phyloP scores from a whole-genome alignment of 371 early-diverging fungal species.

The Mortierella polycephala region DNA sequence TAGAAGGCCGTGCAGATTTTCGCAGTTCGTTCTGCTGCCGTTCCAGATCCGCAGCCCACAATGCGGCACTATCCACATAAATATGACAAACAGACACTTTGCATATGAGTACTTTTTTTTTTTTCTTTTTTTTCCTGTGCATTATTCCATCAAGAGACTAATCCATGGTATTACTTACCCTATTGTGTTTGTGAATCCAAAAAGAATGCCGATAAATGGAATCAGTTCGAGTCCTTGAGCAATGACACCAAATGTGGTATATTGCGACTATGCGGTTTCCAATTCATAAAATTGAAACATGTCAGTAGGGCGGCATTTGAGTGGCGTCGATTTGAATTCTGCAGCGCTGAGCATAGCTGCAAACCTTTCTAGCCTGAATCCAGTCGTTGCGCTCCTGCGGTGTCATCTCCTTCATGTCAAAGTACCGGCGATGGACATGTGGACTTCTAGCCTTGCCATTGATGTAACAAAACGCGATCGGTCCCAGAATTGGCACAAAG shows the following conservation, averaged over 20 bases:
- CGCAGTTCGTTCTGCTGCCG: slow-evolving; percentile 42
- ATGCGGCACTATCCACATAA: slow-evolving; percentile 31
- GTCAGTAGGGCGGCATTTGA: background rate
- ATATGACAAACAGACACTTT: too few species aligned
- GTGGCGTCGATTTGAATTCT: background rate
- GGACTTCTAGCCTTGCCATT: slow-evolving; percentile 43
- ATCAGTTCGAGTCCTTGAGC: slow-evolving; percentile 52
- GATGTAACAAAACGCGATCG: slow-evolving; percentile 51
- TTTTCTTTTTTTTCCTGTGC: background rate
- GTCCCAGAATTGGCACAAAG: slow-evolving; percentile 46
- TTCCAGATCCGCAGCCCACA: slow-evolving; percentile 53
- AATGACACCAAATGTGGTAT: slow-evolving; percentile 50
- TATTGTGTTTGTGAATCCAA: slow-evolving; percentile 55
- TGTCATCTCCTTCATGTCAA: slow-evolving; percentile 55
- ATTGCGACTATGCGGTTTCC: slow-evolving; percentile 21
- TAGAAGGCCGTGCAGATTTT: slow-evolving; percentile 10
- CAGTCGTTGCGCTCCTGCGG: slow-evolving; percentile 48
- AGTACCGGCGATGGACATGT: slow-evolving; percentile 50
- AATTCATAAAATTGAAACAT: background rate
- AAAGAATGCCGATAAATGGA: slow-evolving; percentile 48
- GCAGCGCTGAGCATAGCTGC: background rate
- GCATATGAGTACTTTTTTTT: background rate
- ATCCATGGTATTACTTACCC: slow-evolving; percentile 24
- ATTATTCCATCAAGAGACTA: background rate
- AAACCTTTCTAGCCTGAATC: slow-evolving; percentile 42